Percentiles rank a stretch among this genome's conserved stretches.
Conservation (phyloP, 495 filamentous ascomycete species). For the Daldinia grandis region DNA sequence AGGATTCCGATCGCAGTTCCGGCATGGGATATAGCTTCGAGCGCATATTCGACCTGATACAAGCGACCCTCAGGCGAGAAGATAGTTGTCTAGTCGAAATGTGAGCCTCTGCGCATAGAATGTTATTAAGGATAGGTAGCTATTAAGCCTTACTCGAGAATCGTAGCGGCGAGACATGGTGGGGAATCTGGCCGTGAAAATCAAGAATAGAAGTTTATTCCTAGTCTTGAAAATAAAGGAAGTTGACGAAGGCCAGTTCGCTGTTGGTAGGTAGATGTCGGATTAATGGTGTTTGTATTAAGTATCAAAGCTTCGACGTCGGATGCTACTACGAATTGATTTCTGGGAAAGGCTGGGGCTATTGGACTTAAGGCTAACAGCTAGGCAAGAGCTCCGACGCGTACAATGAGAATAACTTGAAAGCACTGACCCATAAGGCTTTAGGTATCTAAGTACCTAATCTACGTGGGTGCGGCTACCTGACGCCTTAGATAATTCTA, state of each 20-base stretch:
- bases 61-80: constrained; percentile 98
- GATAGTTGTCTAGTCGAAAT: constrained; percentile 84
- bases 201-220: not conserved
- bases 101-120: constrained; percentile 50
- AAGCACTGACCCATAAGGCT: not conserved
- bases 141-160: constrained; percentile 78
- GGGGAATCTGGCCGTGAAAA: constrained; percentile 29
- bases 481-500: not conserved
- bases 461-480: not conserved
- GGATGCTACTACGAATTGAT: constrained; percentile 1
- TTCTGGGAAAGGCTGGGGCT: constrained; percentile 7
- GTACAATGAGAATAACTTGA: constrained; percentile 14
- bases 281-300: constrained; percentile 7
- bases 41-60: constrained; percentile 99
- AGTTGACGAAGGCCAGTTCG: constrained; percentile 2
- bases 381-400: constrained; percentile 45
- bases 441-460: constrained; percentile 1
- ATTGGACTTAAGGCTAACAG: constrained; percentile 23
- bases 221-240: not conserved
- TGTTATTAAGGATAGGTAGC: constrained; percentile 16
- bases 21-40: constrained; percentile 98
- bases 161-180: constrained; percentile 97
- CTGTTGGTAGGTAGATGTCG: not conserved
- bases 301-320: constrained; percentile 1
- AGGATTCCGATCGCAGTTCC: constrained; percentile 96